Evolutionary conservation across 1,139 yeast genomes (phyloP).

Genomic region (Fermentozyma sake): DNA sequence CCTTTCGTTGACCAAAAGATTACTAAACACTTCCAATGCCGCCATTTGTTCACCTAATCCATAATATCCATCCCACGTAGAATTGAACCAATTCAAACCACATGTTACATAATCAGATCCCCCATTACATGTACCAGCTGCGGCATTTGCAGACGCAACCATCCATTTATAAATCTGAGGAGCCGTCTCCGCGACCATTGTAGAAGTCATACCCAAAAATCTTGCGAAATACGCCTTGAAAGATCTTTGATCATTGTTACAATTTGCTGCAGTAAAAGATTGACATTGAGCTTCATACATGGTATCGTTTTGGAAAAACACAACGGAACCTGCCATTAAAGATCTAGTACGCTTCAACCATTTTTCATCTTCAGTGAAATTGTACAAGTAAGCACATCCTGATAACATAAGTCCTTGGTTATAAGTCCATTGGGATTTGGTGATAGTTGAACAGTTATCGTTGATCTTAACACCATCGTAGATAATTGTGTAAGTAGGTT

Average conservation of each 20-base stretch:
- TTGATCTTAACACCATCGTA: conserved; percentile 70
- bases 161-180: conserved; percentile 42
- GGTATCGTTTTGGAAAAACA: conserved; percentile 42
- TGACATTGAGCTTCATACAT: conserved; percentile 69
- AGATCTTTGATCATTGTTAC: conserved; percentile 74
- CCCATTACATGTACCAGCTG: conserved; percentile 69
- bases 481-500: conserved; percentile 30
- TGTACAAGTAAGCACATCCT: conserved; percentile 70
- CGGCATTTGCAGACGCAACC: conserved; percentile 41
- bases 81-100: conserved; percentile 59
- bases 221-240: conserved; percentile 73
- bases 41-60: conserved; percentile 80
- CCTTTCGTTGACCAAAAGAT: conserved; percentile 24
- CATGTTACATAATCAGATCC: conserved; percentile 76
- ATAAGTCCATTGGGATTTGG: conserved; percentile 66
- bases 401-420: conserved; percentile 72
- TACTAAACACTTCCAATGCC: conserved; percentile 63
- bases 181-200: conserved; percentile 49
- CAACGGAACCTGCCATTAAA: conserved; percentile 48
- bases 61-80: conserved; percentile 56
- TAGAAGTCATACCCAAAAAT: conserved; percentile 56
- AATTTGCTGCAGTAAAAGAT: conserved; percentile 27
- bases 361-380: conserved; percentile 49
- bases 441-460: conserved; percentile 52
- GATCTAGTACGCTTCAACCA: conserved; percentile 56